phyloP scores from a whole-genome alignment of 2,329 filamentous ascomycete genomes.

The Talaromyces sp. region DNA sequence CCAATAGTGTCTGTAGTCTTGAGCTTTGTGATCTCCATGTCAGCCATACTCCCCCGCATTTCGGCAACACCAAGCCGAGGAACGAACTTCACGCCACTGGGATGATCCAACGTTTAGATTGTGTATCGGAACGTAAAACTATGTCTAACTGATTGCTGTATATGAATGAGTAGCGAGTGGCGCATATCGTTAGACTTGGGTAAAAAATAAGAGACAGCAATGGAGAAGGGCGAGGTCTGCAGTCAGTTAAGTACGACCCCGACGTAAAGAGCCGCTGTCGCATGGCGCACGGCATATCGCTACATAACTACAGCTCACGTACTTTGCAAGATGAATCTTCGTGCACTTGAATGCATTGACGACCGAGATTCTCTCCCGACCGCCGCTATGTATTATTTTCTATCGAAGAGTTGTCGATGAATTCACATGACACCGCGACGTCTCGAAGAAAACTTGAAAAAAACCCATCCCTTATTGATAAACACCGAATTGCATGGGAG shows the following conservation, averaged over 20 bases:
- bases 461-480: conserved; percentile 5
- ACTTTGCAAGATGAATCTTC: not conserved
- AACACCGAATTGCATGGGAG: conserved; percentile 12
- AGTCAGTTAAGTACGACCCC: not conserved
- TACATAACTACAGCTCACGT: not conserved
- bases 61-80: not conserved
- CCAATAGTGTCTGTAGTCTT: not conserved
- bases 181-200: not conserved
- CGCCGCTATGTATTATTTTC: not conserved
- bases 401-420: not conserved
- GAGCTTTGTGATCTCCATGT: not conserved
- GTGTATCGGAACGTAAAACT: not conserved
- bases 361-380: not conserved
- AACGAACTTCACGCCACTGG: not conserved
- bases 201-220: not conserved
- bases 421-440: not conserved
- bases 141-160: not conserved
- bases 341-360: conserved; percentile 5
- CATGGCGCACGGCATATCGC: not conserved
- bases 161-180: not conserved
- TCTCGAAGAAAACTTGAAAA: not conserved
- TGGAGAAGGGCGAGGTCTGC: not conserved
- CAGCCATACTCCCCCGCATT: not conserved
- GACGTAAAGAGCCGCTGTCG: not conserved
- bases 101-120: too few species aligned